Evolutionary conservation across 768 basidiomycete species (phyloP), one percentile per base, ranked within the genome.

Genomic region (Collybia mongolica): DNA sequence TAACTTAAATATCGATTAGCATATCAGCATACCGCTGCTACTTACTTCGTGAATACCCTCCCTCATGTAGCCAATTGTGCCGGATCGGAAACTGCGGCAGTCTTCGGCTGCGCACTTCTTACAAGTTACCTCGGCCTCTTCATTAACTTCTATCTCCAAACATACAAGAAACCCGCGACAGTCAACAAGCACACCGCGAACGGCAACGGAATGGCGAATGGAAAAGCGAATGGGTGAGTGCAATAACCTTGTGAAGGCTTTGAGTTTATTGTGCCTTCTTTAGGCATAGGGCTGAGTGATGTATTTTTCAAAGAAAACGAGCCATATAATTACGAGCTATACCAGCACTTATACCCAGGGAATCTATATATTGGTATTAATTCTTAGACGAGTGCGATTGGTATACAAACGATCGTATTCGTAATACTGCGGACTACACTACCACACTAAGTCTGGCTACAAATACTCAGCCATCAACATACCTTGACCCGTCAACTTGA

Each of bases 41-140:
- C 72, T 20, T 88, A 84, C 65, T 88, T 81, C 67, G 72, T 74
- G 51, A 66, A 71, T 20, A 41, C 69, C 52, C 68, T 87, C n/a
- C 94, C 93, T n/a, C 69, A 76, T 57, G 55, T 87, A 18, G 90
- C 81, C 35, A 83, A 87, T 65, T 99, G 97, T 60, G 84, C 93
- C 36, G 97, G 97, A 39, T 86, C 89, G 17, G 92, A 96, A 70
- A 70, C 72, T 14, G 91, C 96, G 47, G 97, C 97, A 2, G 52
- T 93, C 51, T 87, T 96, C 51, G 97, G 95, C 42, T 97, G 94
- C 64, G 82, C 69, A 19, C 79, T 99, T 41, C 78, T 99, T 58
- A 89, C 92, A 22, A 88, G 82, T 61, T 98, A 98, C 72, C 84
- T 99, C 47, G 81, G 85, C 60, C 82, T 99, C 51, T 98, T 99